phyloP scores from a whole-genome alignment of 257 asterid species.

The Mitragyna speciosa region DNA sequence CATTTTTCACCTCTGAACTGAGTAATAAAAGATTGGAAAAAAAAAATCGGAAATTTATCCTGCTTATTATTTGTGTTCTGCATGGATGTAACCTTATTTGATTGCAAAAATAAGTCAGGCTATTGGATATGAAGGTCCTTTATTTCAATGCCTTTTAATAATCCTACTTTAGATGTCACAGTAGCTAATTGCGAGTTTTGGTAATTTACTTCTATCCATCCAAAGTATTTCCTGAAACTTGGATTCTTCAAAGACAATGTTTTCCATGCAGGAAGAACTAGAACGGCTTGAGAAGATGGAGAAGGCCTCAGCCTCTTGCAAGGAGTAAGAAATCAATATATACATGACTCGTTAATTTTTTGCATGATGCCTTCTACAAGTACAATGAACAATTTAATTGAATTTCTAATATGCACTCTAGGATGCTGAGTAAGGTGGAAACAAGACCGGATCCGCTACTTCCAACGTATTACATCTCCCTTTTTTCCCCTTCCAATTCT shows the following conservation, averaged over 20 bases:
- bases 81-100: not conserved
- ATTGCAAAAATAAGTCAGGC: not conserved
- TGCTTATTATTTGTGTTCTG: not conserved
- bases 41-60: too few species aligned
- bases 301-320: constrained; percentile 78
- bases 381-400: constrained; percentile 15
- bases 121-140: not conserved
- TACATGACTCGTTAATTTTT: constrained; percentile 1
- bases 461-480: constrained; percentile 50
- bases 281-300: constrained; percentile 84
- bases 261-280: constrained; percentile 69
- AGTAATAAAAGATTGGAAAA: too few species aligned
- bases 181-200: not conserved
- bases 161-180: not conserved
- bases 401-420: constrained; percentile 19
- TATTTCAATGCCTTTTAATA: not conserved
- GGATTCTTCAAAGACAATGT: constrained; percentile 1
- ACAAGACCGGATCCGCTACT: constrained; percentile 80
- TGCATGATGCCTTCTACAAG: constrained; percentile 5
- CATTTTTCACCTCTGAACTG: too few species aligned
- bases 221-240: not conserved
- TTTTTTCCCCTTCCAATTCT: not conserved
- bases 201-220: not conserved
- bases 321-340: constrained; percentile 59
- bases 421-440: constrained; percentile 64